Percentiles rank a stretch among this genome's conserved stretches.
Evolutionary conservation across 2,329 filamentous ascomycete species (phyloP).

Genomic region (Fusarium neocosmosporiellum): DNA sequence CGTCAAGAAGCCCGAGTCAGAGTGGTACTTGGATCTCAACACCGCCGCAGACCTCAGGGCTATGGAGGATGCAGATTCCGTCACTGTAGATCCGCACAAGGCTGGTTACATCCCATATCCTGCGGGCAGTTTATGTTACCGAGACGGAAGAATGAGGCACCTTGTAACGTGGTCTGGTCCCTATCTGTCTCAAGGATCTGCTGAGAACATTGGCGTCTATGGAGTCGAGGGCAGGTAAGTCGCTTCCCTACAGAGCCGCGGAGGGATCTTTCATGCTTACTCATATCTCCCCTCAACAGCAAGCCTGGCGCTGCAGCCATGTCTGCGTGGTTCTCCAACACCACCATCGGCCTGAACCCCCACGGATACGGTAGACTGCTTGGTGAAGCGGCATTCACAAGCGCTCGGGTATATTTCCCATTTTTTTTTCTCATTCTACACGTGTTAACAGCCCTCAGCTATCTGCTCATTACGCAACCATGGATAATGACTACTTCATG

Average conservation of each 20-base stretch:
- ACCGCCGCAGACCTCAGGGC: constrained; percentile 54
- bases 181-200: constrained; percentile 52
- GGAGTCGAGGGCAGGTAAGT: constrained; percentile 57
- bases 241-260: background rate
- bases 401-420: too few relatives aligned
- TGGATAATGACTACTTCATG: constrained; percentile 52
- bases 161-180: constrained; percentile 58
- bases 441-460: constrained; percentile 43
- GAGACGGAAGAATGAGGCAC: constrained; percentile 56
- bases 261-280: rapidly evolving
- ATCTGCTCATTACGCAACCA: constrained; percentile 55
- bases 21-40: constrained; percentile 47
- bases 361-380: constrained; percentile 56
- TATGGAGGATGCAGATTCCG: constrained; percentile 54
- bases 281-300: constrained; percentile 32
- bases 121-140: constrained; percentile 56
- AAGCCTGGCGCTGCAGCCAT: constrained; percentile 60
- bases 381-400: constrained; percentile 57
- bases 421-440: too few relatives aligned
- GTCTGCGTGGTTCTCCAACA: constrained; percentile 57
- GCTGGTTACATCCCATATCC: constrained; percentile 60
- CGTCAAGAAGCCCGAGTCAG: constrained; percentile 45
- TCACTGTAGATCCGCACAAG: constrained; percentile 62
- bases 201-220: constrained; percentile 54
- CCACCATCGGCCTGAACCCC: constrained; percentile 54